A percentile compares a stretch with the other conserved stretches of the same genome.
These are phyloP conservation scores for Cercospora janseana DNA, from an alignment of 2,329 filamentous ascomycete species.

Conservation along the genomic window DNA sequence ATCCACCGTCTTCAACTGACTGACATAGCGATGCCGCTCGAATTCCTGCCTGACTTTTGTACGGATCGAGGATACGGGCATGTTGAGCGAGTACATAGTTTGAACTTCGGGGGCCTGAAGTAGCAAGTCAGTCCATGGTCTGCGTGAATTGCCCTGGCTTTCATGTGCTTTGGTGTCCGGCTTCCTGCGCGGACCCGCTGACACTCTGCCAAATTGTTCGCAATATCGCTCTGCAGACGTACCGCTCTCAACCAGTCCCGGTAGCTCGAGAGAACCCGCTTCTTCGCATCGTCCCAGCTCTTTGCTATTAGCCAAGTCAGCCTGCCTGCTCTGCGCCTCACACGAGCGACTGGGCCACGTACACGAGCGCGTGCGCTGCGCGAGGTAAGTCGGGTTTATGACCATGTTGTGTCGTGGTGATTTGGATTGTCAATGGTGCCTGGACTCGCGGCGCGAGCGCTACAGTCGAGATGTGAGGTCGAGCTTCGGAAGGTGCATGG, in stretches of 20 bases:
- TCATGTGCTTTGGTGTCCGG: too few species aligned
- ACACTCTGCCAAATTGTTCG: too few species aligned
- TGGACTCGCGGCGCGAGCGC: neutral
- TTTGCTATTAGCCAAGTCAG: constrained; percentile 58
- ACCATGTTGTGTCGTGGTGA: constrained; percentile 43
- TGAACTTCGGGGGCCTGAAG: constrained; percentile 90
- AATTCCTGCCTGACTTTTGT: constrained; percentile 96
- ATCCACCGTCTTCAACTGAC: constrained; percentile 83
- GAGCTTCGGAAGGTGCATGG: neutral
- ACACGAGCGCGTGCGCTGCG: constrained; percentile 55
- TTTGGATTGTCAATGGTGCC: neutral
- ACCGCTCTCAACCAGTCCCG: constrained; percentile 95
- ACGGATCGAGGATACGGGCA: constrained; percentile 82
- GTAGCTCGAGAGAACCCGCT: constrained; percentile 83
- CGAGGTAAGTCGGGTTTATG: constrained; percentile 91
- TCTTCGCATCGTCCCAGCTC: constrained; percentile 86
- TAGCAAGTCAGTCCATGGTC: neutral
- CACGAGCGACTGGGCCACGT: too few species aligned
- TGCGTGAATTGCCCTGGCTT: too few species aligned
- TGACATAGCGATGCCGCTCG: constrained; percentile 90
- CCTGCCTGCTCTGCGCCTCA: neutral
- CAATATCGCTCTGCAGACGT: too few species aligned
- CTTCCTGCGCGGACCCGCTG: too few species aligned
- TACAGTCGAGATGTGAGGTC: constrained; percentile 4
- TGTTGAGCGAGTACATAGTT: constrained; percentile 90